Conservation (phyloP, 192 early-diverging fungal genomes). For the Linnemannia schmuckeri region DNA sequence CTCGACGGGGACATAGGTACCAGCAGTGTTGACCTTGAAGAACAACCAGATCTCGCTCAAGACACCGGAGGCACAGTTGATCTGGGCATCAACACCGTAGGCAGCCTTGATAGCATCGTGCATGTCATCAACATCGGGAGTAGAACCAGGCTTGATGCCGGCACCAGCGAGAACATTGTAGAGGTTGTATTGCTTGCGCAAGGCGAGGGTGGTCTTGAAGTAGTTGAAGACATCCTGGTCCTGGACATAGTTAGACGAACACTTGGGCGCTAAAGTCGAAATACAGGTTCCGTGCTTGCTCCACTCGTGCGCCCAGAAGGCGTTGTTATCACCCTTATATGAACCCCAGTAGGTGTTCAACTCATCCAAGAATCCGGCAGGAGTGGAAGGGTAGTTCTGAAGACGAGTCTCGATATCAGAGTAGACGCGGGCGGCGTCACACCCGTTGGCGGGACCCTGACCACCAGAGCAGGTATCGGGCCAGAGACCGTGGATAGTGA, state of each 20-base stretch:
- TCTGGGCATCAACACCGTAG: slow-evolving; percentile 57
- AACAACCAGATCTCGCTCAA: slow-evolving; percentile 62
- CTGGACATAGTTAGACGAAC: slow-evolving; percentile 62
- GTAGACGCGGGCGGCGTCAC: slow-evolving; percentile 73
- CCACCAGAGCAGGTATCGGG: slow-evolving; percentile 71
- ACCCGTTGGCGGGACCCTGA: slow-evolving; percentile 62
- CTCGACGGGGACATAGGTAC: slow-evolving; percentile 51
- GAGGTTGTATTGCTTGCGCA: slow-evolving; percentile 71
- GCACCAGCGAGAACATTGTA: slow-evolving; percentile 60
- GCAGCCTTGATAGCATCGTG: slow-evolving; percentile 54
- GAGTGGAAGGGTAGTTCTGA: slow-evolving; percentile 44
- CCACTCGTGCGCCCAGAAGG: slow-evolving; percentile 87
- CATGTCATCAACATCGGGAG: slow-evolving; percentile 57
- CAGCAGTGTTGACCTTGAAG: slow-evolving; percentile 56
- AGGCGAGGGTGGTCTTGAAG: slow-evolving; percentile 64
- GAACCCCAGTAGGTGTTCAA: slow-evolving; percentile 79
- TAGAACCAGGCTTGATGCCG: slow-evolving; percentile 65
- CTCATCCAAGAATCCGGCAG: slow-evolving; percentile 47
- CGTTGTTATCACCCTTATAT: slow-evolving; percentile 81
- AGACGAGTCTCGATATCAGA: slow-evolving; percentile 68
- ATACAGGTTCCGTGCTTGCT: slow-evolving; percentile 87
- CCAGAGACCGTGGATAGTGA: slow-evolving; percentile 87
- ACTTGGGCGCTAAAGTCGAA: slow-evolving; percentile 71
- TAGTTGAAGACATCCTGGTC: slow-evolving; percentile 72
- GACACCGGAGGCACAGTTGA: slow-evolving; percentile 53